Evolutionary conservation across 2,329 filamentous ascomycete genomes (phyloP).

Genomic region (Pseudocercospora musae): DNA sequence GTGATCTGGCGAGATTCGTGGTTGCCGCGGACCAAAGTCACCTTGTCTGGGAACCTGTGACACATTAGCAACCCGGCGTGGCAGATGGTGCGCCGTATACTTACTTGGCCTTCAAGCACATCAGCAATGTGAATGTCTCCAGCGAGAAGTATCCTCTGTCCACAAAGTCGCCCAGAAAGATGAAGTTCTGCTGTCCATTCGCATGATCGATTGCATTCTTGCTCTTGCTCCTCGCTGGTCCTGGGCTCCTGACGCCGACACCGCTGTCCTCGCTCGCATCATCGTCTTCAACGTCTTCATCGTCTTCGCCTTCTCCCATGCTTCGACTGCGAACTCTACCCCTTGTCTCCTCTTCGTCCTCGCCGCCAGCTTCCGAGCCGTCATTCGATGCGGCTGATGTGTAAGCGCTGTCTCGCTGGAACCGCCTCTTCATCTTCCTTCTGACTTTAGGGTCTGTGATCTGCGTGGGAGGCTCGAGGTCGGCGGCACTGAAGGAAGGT

Average conservation of each 20-base stretch:
- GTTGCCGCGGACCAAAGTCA: slow-evolving; percentile 67
- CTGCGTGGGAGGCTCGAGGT: slow-evolving; percentile 84
- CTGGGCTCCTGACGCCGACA: slow-evolving; percentile 39
- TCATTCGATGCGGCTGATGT: slow-evolving; percentile 50
- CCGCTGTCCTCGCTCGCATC: slow-evolving; percentile 46
- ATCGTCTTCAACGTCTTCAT: slow-evolving; percentile 49
- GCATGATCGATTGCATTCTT: slow-evolving; percentile 37
- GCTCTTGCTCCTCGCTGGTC: slow-evolving; percentile 37
- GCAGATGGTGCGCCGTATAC: background rate
- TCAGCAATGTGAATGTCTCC: slow-evolving; percentile 68
- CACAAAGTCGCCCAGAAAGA: slow-evolving; percentile 71
- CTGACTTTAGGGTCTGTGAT: slow-evolving; percentile 84
- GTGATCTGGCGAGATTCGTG: slow-evolving; percentile 76
- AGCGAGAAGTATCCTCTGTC: slow-evolving; percentile 72
- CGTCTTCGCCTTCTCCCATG: slow-evolving; percentile 36
- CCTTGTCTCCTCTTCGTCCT: slow-evolving; percentile 45
- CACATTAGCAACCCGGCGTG: slow-evolving; percentile 8
- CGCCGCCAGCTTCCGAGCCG: slow-evolving; percentile 33
- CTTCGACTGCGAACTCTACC: slow-evolving; percentile 39
- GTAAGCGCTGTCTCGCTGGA: slow-evolving; percentile 51
- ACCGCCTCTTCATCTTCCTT: slow-evolving; percentile 70
- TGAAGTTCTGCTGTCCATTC: slow-evolving; percentile 64
- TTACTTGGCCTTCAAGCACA: slow-evolving; percentile 70
- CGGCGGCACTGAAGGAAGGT: slow-evolving; percentile 77
- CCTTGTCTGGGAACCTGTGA: background rate